Percentiles rank a stretch among this genome's conserved stretches.
Conservation (phyloP, 1,284 basidiomycete species). For the Boletus semigastroideus region DNA sequence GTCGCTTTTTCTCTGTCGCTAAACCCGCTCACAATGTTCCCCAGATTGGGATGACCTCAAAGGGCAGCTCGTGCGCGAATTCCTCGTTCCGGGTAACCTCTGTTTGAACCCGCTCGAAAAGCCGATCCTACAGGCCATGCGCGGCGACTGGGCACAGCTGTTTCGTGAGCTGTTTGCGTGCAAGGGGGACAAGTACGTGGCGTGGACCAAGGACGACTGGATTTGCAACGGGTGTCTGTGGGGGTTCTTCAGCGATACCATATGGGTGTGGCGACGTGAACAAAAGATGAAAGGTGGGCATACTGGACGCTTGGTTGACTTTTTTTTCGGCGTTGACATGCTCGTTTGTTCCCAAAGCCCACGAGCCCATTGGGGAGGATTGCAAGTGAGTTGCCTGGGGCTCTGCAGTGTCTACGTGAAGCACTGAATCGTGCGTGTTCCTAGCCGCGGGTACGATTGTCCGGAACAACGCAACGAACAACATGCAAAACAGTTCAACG, state of each 20-base stretch:
- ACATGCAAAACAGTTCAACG: constrained; percentile 7
- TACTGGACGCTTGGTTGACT: background rate
- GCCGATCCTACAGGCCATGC: background rate
- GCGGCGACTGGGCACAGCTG: constrained; percentile 2
- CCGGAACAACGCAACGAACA: background rate
- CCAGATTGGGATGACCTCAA: constrained; percentile 1
- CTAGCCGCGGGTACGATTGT: constrained; percentile 9
- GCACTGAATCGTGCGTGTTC: no score
- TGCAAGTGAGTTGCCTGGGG: constrained; percentile 3
- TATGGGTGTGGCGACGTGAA: constrained; percentile 7
- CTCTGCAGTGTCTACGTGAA: no score
- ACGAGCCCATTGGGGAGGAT: background rate
- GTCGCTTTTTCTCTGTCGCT: background rate
- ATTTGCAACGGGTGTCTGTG: background rate
- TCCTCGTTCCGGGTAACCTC: background rate
- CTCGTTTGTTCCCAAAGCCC: background rate
- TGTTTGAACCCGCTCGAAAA: background rate
- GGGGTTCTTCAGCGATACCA: background rate
- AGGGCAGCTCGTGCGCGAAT: background rate
- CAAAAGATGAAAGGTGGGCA: background rate
- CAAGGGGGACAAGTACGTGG: background rate
- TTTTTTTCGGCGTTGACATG: no score
- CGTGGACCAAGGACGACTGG: constrained; percentile 7
- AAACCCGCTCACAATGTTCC: background rate
- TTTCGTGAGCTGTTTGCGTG: constrained; percentile 2